Percentiles rank a stretch among this genome's conserved stretches.
Evolutionary conservation across 192 early-diverging fungal genomes (phyloP).

Genomic region (Geosiphon pyriformis): DNA sequence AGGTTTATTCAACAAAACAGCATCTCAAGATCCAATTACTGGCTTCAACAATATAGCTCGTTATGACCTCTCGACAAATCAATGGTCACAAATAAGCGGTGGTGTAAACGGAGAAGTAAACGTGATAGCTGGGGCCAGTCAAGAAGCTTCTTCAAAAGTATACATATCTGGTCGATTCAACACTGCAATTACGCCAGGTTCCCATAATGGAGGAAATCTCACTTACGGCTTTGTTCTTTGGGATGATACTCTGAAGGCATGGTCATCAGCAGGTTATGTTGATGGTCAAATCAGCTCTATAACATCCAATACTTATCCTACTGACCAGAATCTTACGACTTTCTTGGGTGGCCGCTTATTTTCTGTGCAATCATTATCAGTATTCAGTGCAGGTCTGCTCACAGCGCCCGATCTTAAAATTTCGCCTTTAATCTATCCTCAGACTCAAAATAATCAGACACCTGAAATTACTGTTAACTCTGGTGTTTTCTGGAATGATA

Average conservation of each 20-base stretch:
- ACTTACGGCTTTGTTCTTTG: slow-evolving; percentile 14
- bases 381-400: neutral
- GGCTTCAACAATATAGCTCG: slow-evolving; percentile 16
- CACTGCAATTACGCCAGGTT: neutral
- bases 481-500: slow-evolving; percentile 49
- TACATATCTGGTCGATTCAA: slow-evolving; percentile 25
- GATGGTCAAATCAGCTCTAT: slow-evolving; percentile 3
- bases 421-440: slow-evolving; percentile 5
- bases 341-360: slow-evolving; percentile 23
- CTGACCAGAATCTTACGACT: neutral
- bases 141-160: neutral
- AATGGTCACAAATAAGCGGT: slow-evolving; percentile 5
- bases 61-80: slow-evolving; percentile 12
- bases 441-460: neutral
- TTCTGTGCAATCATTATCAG: slow-evolving; percentile 13
- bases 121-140: neutral
- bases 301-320: neutral
- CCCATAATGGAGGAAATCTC: slow-evolving; percentile 1
- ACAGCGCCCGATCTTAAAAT: neutral
- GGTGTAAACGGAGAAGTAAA: slow-evolving; percentile 26
- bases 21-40: neutral
- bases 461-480: slow-evolving; percentile 37
- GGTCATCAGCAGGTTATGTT: neutral
- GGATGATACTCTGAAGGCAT: neutral
- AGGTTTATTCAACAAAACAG: slow-evolving; percentile 26